phyloP scores from a whole-genome alignment of 129 eudicot species.

The Flaveria robusta region DNA sequence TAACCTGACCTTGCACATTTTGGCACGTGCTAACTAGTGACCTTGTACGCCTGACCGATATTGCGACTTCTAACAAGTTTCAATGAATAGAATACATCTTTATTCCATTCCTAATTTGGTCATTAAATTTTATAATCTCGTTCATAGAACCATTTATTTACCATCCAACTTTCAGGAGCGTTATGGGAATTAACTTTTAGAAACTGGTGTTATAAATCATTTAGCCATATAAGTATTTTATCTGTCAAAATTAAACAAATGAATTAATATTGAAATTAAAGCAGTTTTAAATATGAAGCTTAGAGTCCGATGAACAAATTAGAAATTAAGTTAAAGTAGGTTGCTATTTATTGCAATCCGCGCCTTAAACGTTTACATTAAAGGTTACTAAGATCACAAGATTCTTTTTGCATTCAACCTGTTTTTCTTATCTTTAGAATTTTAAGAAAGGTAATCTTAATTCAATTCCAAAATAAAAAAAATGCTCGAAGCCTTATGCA shows the following conservation, averaged over 20 bases:
- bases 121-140: too few species aligned
- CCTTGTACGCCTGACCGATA: background rate
- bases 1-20: background rate
- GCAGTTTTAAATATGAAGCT: background rate
- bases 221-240: background rate
- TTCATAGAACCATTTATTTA: background rate
- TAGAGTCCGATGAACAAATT: background rate
- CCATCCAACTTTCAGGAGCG: background rate
- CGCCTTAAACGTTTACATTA: background rate
- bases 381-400: background rate
- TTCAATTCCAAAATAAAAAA: background rate
- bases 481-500: conserved; percentile 2
- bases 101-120: background rate
- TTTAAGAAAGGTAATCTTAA: background rate
- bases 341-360: background rate
- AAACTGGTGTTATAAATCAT: background rate
- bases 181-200: conserved; percentile 5
- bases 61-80: background rate
- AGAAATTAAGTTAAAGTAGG: background rate
- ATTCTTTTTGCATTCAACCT: background rate
- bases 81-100: background rate
- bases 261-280: background rate
- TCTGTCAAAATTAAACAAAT: background rate
- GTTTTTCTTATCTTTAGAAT: background rate
- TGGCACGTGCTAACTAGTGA: background rate